Evolutionary conservation across 2,329 filamentous ascomycete genomes (phyloP).

Genomic region (Colletotrichum camelliae): DNA sequence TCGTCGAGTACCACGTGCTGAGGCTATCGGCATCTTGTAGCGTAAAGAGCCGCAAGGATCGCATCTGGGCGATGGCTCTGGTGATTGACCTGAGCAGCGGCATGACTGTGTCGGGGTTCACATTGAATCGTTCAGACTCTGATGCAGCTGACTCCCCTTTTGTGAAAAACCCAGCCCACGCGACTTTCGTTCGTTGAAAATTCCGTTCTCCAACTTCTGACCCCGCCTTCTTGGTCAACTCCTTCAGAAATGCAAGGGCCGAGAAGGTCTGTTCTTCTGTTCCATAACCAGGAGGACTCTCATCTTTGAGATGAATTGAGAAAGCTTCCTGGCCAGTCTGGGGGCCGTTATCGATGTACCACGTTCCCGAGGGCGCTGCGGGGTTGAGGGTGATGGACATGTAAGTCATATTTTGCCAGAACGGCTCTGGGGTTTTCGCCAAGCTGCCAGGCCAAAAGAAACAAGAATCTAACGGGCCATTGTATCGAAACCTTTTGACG

Average conservation of each 20-base stretch:
- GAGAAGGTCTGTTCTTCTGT: not conserved
- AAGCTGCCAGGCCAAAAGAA: not conserved
- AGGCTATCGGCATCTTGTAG: not conserved
- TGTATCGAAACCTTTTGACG: not conserved
- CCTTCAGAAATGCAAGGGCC: rapidly evolving
- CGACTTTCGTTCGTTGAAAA: no score
- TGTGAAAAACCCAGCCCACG: no score
- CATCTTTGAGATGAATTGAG: not conserved
- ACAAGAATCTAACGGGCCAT: not conserved
- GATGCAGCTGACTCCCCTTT: no score
- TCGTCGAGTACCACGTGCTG: not conserved
- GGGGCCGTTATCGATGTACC: not conserved
- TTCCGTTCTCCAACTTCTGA: not conserved
- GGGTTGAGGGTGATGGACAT: not conserved
- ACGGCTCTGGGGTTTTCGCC: not conserved
- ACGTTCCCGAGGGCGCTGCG: not conserved
- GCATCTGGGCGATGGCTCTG: not conserved
- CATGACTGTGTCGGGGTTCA: not conserved
- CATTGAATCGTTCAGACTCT: not conserved
- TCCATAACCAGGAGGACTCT: not conserved
- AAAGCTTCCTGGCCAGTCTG: not conserved
- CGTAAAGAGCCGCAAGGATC: not conserved
- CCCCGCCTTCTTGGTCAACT: not conserved
- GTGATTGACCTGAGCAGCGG: not conserved
- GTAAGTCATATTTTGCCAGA: rapidly evolving